phyloP scores from a whole-genome alignment of 2,329 filamentous ascomycete genomes.

The Trichothecium sympodiale region DNA sequence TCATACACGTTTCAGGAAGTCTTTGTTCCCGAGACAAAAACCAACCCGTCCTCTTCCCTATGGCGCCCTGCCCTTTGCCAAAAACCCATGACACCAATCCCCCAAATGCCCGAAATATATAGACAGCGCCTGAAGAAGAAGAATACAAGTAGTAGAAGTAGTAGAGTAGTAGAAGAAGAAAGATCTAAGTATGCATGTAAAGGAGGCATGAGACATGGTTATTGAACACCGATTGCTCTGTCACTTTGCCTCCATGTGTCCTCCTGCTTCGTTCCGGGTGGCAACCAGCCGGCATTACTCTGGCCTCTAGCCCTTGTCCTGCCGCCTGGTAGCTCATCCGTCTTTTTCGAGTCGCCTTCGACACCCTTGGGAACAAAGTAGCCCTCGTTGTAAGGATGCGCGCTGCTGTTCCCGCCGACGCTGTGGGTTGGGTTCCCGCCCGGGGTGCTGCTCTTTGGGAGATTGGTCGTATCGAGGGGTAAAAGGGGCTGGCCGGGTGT shows the following conservation, averaged over 20 bases:
- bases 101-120: no score
- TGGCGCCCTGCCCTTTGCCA: background rate
- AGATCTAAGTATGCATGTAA: constrained; percentile 2
- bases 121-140: background rate
- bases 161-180: no score
- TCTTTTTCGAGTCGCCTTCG: constrained; percentile 42
- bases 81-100: constrained; percentile 1
- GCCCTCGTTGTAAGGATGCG: constrained; percentile 34
- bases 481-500: constrained; percentile 41
- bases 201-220: background rate
- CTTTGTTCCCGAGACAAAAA: no score
- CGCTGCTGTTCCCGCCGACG: constrained; percentile 12
- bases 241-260: constrained; percentile 59
- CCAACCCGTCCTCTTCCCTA: background rate
- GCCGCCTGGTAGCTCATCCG: constrained; percentile 32
- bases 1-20: no score
- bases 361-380: constrained; percentile 25
- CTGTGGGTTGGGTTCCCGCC: constrained; percentile 18
- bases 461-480: constrained; percentile 42
- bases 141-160: no score
- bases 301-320: constrained; percentile 25
- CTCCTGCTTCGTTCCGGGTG: constrained; percentile 74
- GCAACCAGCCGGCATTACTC: constrained; percentile 53
- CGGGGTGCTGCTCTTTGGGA: constrained; percentile 8
- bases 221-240: constrained; percentile 10